Evolutionary conservation across 2,329 filamentous ascomycete species (phyloP).

Genomic region (Pseudogymnoascus sp.): DNA sequence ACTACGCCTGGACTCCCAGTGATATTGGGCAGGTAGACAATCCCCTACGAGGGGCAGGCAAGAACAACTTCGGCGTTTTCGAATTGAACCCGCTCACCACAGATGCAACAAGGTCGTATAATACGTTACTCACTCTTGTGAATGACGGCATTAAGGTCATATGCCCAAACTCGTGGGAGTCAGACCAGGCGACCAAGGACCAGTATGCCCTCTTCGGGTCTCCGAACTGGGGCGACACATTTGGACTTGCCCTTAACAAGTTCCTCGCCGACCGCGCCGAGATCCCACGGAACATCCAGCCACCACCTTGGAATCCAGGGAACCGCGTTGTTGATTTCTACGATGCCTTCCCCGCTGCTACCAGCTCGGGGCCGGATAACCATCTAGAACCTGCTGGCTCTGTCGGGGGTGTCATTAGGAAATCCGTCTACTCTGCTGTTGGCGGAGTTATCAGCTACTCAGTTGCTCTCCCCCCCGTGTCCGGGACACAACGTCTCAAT

Average conservation of each 20-base stretch:
- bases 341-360: conserved; percentile 11
- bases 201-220: conserved; percentile 17
- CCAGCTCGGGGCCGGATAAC: conserved; percentile 13
- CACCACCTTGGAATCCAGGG: conserved; percentile 16
- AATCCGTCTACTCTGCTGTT: conserved; percentile 15
- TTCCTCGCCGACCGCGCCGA: conserved; percentile 14
- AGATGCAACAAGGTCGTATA: conserved; percentile 11
- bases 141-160: conserved; percentile 17
- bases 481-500: conserved; percentile 13
- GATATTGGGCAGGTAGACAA: conserved; percentile 12
- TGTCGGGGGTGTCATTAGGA: conserved; percentile 14
- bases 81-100: conserved; percentile 15
- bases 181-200: conserved; percentile 12
- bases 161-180: conserved; percentile 17
- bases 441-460: conserved; percentile 12
- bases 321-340: conserved; percentile 14
- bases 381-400: conserved; percentile 13
- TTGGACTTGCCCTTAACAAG: conserved; percentile 13
- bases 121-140: conserved; percentile 11
- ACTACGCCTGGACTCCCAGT: conserved; percentile 14
- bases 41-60: conserved; percentile 11
- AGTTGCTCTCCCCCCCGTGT: conserved; percentile 11
- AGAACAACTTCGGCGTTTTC: conserved; percentile 16
- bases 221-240: conserved; percentile 15
- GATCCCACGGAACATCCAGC: conserved; percentile 13